Evolutionary conservation across 345 rosid genomes (phyloP).

Genomic region (Eutrema heterophyllum): DNA sequence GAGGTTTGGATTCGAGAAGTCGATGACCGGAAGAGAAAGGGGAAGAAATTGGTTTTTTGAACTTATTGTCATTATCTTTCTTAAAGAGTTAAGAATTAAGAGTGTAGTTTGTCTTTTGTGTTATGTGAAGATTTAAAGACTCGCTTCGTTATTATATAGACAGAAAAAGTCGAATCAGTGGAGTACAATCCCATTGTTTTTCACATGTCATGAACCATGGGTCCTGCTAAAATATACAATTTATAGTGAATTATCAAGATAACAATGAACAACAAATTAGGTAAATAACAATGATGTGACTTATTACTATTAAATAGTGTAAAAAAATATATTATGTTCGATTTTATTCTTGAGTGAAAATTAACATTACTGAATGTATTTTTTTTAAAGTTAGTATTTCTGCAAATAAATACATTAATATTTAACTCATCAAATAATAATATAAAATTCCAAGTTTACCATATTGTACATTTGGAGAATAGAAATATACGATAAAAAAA

Average conservation of each 20-base stretch:
- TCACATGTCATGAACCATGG: background rate
- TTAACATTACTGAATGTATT: too few species aligned
- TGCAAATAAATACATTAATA: too few species aligned
- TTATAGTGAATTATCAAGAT: background rate
- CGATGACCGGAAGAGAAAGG: conserved; percentile 38
- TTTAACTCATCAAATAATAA: too few species aligned
- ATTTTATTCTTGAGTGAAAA: too few species aligned
- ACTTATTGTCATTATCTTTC: background rate
- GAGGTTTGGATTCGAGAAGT: conserved; percentile 32
- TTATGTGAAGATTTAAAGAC: background rate
- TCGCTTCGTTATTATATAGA: background rate
- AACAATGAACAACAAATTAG: background rate
- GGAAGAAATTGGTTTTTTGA: background rate
- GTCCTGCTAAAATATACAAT: background rate
- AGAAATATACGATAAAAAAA: too few species aligned
- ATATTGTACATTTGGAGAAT: too few species aligned
- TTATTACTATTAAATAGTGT: background rate
- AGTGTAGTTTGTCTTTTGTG: background rate
- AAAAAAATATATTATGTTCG: too few species aligned
- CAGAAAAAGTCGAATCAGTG: background rate
- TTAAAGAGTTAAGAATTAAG: background rate
- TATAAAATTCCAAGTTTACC: too few species aligned
- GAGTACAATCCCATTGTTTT: background rate
- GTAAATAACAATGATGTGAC: background rate
- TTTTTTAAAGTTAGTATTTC: too few species aligned